Conservation (phyloP, 345 rosid species). For the Theobroma cacao region DNA sequence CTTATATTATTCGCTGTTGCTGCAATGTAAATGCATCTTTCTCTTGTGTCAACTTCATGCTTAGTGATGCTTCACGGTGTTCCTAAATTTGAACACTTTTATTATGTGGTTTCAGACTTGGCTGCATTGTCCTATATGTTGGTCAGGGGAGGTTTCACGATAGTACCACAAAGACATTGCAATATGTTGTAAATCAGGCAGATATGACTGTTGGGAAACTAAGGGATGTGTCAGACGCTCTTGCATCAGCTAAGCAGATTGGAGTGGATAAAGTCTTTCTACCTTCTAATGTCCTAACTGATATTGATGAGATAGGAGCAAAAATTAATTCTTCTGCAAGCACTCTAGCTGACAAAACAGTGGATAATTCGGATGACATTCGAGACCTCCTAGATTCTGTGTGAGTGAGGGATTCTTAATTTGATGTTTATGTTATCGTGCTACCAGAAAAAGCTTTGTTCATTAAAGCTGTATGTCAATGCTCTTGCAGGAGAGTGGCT, state of each 20-base stretch:
- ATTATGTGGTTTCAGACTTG: constrained; percentile 50
- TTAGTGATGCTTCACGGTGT: neutral
- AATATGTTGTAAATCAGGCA: constrained; percentile 71
- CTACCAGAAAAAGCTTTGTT: neutral
- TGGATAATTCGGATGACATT: constrained; percentile 53
- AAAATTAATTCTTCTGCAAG: constrained; percentile 59
- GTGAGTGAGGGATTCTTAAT: constrained; percentile 32
- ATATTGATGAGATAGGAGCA: constrained; percentile 71
- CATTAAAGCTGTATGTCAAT: neutral
- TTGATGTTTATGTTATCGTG: neutral
- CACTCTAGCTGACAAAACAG: constrained; percentile 47
- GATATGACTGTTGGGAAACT: constrained; percentile 58
- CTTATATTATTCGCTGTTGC: constrained; percentile 63
- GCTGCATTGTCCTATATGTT: constrained; percentile 71
- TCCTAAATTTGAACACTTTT: constrained; percentile 2
- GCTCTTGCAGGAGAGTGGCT: constrained; percentile 59
- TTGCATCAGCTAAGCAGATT: constrained; percentile 66
- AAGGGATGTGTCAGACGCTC: constrained; percentile 58
- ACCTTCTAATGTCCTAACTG: constrained; percentile 78
- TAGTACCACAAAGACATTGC: constrained; percentile 69
- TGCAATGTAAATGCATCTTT: constrained; percentile 48
- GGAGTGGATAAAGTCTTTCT: constrained; percentile 67
- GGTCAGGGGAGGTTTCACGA: constrained; percentile 70
- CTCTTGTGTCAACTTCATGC: neutral
- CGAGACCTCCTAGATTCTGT: constrained; percentile 64